Evolutionary conservation across 2,329 filamentous ascomycete genomes (phyloP).

Genomic region (Lasiodiplodia theobromae): DNA sequence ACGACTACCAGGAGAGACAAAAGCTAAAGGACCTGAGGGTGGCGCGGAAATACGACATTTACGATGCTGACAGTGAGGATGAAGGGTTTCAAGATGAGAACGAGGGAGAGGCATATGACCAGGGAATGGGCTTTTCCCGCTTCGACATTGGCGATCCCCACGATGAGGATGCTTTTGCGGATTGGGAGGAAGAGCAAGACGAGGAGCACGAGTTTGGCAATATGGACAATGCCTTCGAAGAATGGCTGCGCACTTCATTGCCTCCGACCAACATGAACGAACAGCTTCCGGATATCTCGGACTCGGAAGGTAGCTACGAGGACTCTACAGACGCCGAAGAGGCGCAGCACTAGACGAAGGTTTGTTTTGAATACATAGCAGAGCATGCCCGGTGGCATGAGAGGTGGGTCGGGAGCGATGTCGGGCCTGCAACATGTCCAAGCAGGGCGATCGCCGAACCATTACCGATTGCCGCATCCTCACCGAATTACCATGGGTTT

Average conservation of each 20-base stretch:
- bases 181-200: not conserved
- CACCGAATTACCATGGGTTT: not conserved
- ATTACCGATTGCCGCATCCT: slow-evolving; percentile 9
- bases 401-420: slow-evolving; percentile 20
- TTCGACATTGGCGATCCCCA: slow-evolving; percentile 10
- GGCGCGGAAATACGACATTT: slow-evolving; percentile 10
- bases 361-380: slow-evolving; percentile 2
- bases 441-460: slow-evolving; percentile 4
- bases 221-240: slow-evolving; percentile 4
- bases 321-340: not conserved
- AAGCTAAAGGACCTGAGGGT: slow-evolving; percentile 19
- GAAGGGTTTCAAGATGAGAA: slow-evolving; percentile 2
- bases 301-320: not conserved
- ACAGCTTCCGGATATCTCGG: not conserved
- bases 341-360: not conserved
- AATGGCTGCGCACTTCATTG: not conserved
- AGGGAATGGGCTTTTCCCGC: slow-evolving; percentile 7
- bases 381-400: slow-evolving; percentile 9
- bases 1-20: slow-evolving; percentile 12
- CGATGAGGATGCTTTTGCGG: not conserved
- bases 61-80: slow-evolving; percentile 15
- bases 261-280: not conserved
- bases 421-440: slow-evolving; percentile 8
- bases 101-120: slow-evolving; percentile 1
- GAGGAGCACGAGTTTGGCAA: not conserved